A percentile compares a stretch with the other conserved stretches of the same genome.
These are phyloP conservation scores for Xylariaceae sp. DNA, from an alignment of 2,329 filamentous ascomycete genomes.

Conservation along the genomic window DNA sequence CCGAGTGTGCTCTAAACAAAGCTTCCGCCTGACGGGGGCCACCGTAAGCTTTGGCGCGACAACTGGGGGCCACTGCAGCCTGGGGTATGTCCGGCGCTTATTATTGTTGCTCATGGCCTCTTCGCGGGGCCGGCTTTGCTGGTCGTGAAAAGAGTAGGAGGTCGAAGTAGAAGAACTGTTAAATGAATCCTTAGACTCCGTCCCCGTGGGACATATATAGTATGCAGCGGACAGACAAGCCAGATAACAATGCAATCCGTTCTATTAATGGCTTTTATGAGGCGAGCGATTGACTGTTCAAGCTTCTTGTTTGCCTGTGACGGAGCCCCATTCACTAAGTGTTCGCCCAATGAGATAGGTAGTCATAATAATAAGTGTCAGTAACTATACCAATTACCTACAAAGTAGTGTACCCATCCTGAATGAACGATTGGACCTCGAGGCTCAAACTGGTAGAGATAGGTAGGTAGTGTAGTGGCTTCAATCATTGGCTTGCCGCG, in stretches of 20 bases:
- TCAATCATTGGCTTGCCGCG: constrained; percentile 13
- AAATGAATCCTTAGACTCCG: neutral
- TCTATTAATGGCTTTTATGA: neutral
- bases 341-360: neutral
- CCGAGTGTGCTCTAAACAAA: neutral
- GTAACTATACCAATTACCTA: neutral
- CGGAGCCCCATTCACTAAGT: neutral
- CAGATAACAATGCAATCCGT: neutral
- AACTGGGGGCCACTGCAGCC: neutral
- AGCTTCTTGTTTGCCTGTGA: neutral
- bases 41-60: neutral
- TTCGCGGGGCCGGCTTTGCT: neutral
- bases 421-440: constrained; percentile 1
- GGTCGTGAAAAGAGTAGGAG: neutral
- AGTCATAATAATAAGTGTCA: neutral
- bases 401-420: neutral
- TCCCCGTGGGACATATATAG: neutral
- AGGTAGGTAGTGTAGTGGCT: too few relatives aligned
- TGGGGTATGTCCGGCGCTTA: neutral
- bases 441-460: neutral
- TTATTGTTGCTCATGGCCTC: neutral
- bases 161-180: neutral
- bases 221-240: neutral
- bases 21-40: neutral
- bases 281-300: neutral